Base-by-base conservation (phyloP, 495 filamentous ascomycete species). In the Paragyromitra xinjiangensis region DNA sequence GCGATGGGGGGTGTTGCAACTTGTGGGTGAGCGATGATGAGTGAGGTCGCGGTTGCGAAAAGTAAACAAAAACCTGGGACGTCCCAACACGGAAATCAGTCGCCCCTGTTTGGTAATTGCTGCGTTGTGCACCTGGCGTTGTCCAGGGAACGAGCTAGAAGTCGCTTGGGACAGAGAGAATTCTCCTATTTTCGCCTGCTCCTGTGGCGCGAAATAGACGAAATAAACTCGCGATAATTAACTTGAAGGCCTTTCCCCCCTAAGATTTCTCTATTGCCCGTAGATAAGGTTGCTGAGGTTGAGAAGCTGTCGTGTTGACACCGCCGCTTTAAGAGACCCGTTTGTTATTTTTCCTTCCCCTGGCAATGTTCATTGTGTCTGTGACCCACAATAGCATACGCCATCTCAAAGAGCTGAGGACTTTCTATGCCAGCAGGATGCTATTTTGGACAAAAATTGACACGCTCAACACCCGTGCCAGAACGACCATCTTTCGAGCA, bases 31-130 rank as follows among this genome's bases (percentile, higher is more conserved):
- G 74, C 75, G 77, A 79, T 79, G 77, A 77, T 77, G 74, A 71
- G 68, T 62, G 68, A 78, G 77, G 77, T 77, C 77, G 77, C 77
- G 77, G 77, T 79, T 79, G 77, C 67, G 77, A 78, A 77, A 79
- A 79, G 75, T 79, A 79, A 79, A 79, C 77, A 79, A 78, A 79
- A 79, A 78, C 74, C 51, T 29, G 73, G 63, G 45, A 34, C 45
- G 77, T 78, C 75, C 73, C 66, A 79, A 79, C 66, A 70, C 66
- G 77, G 77, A 71, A 79, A 78, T 73, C 63, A 59, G 24, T 67
- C 74, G 66, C 77, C 77, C 77, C 77, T 78, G 77, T 78, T 78
- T 79, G 77, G 66, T 6, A 78, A 79, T 77, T 79, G 75, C 53
- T 79, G 62, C 62, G 61, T 67, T 71, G 75, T 71, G 67, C 77